phyloP scores from a whole-genome alignment of 495 filamentous ascomycete species.

The Parathielavia hyrcaniae region DNA sequence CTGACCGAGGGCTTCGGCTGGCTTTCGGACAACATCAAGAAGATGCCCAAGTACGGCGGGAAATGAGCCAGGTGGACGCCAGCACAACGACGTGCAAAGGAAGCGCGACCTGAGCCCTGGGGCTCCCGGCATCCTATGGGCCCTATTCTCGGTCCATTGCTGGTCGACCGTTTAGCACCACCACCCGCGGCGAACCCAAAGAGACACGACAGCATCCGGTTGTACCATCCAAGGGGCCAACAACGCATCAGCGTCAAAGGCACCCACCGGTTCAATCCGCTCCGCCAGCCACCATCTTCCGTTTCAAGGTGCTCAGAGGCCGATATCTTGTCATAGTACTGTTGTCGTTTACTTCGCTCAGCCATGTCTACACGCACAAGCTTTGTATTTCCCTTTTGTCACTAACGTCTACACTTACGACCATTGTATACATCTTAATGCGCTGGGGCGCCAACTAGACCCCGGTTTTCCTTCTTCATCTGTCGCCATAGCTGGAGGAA shows the following conservation, averaged over 20 bases:
- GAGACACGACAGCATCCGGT: neutral
- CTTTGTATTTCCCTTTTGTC: neutral
- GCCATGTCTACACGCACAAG: neutral
- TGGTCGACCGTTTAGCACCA: too few species aligned
- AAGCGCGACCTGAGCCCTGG: neutral
- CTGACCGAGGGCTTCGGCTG: constrained; percentile 89
- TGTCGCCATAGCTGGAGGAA: constrained; percentile 8
- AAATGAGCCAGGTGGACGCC: constrained; percentile 29
- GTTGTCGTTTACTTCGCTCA: neutral
- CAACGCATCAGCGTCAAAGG: too few species aligned
- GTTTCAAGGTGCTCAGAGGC: too few species aligned
- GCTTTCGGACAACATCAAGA: constrained; percentile 92
- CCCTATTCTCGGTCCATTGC: too few species aligned
- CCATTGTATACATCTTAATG: constrained; percentile 10
- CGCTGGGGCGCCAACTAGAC: neutral
- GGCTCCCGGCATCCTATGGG: too few species aligned
- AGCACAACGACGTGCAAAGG: neutral
- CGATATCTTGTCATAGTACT: neutral
- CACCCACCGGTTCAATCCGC: too few species aligned
- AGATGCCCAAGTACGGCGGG: constrained; percentile 50
- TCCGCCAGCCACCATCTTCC: too few species aligned
- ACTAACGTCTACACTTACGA: constrained; percentile 10
- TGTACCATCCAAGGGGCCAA: too few species aligned
- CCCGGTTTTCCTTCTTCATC: constrained; percentile 6
- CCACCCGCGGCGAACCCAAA: too few species aligned